A percentile compares a stretch with the other conserved stretches of the same genome.
phyloP scores from a whole-genome alignment of 192 early-diverging fungal species.

The Rhizophagus sp. region DNA sequence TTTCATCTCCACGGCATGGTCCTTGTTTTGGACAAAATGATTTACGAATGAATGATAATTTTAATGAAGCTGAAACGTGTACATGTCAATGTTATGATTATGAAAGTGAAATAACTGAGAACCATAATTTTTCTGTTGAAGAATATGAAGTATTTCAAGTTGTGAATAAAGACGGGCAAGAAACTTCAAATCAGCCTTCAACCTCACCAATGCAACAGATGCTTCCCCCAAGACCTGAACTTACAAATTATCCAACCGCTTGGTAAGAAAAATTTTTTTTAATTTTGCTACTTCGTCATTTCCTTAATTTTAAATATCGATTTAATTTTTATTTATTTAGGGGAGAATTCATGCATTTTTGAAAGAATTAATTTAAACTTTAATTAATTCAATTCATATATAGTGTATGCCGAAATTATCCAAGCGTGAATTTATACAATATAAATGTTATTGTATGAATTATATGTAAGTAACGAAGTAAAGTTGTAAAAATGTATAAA shows the following conservation, averaged over 20 bases:
- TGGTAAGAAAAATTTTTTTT: background rate
- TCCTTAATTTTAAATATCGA: no score
- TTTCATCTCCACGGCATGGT: constrained; percentile 9
- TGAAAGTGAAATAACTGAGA: constrained; percentile 19
- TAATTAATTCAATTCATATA: background rate
- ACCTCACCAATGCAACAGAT: background rate
- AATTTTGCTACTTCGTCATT: no score
- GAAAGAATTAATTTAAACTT: background rate
- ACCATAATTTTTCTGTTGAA: constrained; percentile 10
- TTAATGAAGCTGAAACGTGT: constrained; percentile 7
- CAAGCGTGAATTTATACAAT: no score
- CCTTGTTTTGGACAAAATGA: constrained; percentile 21
- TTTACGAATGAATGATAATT: constrained; percentile 23
- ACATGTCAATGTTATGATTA: constrained; percentile 15
- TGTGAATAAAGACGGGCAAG: background rate
- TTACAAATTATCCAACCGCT: constrained; percentile 15
- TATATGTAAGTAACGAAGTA: background rate
- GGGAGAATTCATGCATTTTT: constrained; percentile 20
- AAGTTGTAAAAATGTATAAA: background rate
- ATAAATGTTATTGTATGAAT: no score
- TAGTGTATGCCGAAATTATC: background rate
- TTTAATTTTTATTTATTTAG: background rate
- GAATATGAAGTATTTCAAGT: constrained; percentile 28
- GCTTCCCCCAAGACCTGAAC: background rate
- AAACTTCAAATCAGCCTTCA: background rate